These are phyloP conservation scores for Sporothrix protearum DNA, from an alignment of 2,329 filamentous ascomycete genomes.

Conservation along the genomic window DNA sequence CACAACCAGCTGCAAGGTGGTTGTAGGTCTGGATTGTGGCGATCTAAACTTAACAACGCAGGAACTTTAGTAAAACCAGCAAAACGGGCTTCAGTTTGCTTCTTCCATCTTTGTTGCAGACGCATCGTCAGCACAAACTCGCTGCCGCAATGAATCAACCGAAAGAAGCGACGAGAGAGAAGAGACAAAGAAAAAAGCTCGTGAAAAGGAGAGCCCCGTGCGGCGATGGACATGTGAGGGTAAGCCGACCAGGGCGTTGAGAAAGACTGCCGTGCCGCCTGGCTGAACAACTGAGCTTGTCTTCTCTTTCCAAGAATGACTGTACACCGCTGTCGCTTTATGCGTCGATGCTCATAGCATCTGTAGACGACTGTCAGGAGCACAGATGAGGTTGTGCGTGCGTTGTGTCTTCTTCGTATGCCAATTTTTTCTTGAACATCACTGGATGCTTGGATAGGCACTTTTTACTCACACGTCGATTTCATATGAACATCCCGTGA, in stretches of 20 bases:
- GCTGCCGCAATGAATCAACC: not conserved
- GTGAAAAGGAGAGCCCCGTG: conserved; percentile 12
- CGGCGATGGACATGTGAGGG: not conserved
- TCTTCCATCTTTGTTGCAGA: not conserved
- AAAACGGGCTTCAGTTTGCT: too few species aligned
- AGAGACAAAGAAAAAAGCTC: not conserved
- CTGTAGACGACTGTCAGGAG: not conserved
- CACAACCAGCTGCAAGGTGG: too few species aligned
- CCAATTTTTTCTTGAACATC: not conserved
- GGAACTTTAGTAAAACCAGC: too few species aligned
- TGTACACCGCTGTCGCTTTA: not conserved
- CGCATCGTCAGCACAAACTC: not conserved
- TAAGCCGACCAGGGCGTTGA: not conserved
- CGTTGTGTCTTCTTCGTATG: not conserved
- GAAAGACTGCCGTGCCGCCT: not conserved
- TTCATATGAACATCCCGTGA: not conserved
- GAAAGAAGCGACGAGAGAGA: too few species aligned
- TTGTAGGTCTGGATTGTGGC: not conserved
- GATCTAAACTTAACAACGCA: not conserved
- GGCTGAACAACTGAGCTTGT: not conserved
- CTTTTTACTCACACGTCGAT: not conserved
- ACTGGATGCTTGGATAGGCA: too few species aligned
- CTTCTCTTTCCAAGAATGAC: not conserved
- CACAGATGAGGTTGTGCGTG: not conserved
- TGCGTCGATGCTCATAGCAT: not conserved